These are phyloP conservation scores for Heterococcus sp. DNA, from an alignment of 108 stramenopile genomes.

Conservation along the genomic window DNA sequence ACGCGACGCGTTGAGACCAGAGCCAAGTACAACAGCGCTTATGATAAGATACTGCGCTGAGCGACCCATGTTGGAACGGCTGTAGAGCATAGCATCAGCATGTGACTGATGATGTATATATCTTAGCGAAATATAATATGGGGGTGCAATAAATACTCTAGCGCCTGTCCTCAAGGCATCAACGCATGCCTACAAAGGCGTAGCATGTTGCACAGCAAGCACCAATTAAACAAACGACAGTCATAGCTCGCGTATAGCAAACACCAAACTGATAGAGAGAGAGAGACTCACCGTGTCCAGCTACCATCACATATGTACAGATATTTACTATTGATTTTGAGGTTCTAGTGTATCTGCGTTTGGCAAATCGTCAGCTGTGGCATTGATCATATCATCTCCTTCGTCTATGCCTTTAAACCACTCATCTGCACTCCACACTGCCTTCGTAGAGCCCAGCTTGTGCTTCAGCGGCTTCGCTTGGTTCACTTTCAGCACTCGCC, in stretches of 20 bases:
- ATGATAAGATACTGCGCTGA: neutral
- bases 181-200: neutral
- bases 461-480: conserved; percentile 71
- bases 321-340: neutral
- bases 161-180: neutral
- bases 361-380: conserved; percentile 23
- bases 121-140: neutral
- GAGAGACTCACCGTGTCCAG: neutral
- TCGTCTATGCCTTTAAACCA: conserved; percentile 50
- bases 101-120: neutral
- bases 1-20: too few species aligned
- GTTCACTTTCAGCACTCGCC: conserved; percentile 75
- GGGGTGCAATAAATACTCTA: neutral
- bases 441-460: conserved; percentile 63
- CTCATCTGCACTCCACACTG: conserved; percentile 51
- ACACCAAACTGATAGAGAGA: neutral
- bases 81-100: neutral
- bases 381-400: conserved; percentile 28
- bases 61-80: neutral
- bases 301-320: too few species aligned
- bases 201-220: neutral
- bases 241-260: neutral
- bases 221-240: neutral
- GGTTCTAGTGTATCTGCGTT: neutral
- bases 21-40: too few species aligned